phyloP scores from a whole-genome alignment of 208 protist genomes.

The Leishmania braziliensis region DNA sequence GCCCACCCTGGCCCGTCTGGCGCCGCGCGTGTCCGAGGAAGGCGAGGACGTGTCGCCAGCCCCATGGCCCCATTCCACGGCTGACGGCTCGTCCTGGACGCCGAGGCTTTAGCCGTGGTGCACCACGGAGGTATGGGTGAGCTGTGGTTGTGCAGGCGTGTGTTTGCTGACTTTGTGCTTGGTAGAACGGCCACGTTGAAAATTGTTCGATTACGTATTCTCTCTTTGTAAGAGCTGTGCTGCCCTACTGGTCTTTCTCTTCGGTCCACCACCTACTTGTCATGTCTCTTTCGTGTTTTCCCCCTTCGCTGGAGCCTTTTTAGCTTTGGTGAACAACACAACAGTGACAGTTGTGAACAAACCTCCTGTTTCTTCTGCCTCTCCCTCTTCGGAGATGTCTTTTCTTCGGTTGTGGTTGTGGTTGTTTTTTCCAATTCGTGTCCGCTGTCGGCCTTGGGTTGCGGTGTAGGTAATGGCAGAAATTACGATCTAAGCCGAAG shows the following conservation, averaged over 20 bases:
- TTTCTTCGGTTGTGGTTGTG: background rate
- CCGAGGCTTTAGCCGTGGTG: background rate
- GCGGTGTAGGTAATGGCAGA: background rate
- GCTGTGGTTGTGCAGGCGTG: background rate
- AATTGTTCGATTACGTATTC: no score
- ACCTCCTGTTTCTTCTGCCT: conserved; percentile 11
- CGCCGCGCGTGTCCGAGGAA: background rate
- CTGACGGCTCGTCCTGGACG: background rate
- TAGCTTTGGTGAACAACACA: no score
- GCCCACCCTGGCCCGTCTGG: background rate
- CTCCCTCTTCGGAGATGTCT: background rate
- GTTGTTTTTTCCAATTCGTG: background rate
- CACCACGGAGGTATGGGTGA: background rate
- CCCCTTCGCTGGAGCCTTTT: background rate
- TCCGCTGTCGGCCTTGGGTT: no score
- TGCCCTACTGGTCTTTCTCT: no score
- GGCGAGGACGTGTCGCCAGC: background rate
- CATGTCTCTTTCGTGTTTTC: conserved; percentile 13
- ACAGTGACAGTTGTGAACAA: background rate
- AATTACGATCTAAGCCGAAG: background rate
- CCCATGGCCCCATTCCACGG: background rate
- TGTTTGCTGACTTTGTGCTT: background rate
- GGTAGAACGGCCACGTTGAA: background rate
- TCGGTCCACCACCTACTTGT: no score
- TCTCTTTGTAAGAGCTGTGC: no score